Conservation (phyloP, 495 filamentous ascomycete genomes). For the Trichoderma asperelloides region DNA sequence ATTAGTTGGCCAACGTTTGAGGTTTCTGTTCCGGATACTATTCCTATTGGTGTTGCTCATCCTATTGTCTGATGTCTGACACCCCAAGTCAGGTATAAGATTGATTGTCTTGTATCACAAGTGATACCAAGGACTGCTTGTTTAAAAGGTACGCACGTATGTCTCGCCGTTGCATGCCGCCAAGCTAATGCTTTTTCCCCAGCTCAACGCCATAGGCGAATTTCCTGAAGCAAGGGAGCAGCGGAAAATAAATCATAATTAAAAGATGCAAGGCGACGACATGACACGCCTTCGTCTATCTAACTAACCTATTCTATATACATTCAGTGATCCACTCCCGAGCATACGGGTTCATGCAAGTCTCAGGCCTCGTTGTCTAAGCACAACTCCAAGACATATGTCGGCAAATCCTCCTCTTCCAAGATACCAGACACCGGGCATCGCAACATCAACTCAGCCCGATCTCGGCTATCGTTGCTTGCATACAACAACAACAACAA, state of each 20-base stretch:
- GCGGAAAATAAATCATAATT: too few relatives aligned
- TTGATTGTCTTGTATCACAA: too few relatives aligned
- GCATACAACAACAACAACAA: background rate
- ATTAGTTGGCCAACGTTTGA: background rate
- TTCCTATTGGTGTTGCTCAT: too few relatives aligned
- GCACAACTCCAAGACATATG: background rate
- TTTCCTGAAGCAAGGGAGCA: too few relatives aligned
- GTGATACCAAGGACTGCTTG: too few relatives aligned
- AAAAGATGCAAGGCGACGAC: too few relatives aligned
- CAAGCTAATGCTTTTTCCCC: too few relatives aligned
- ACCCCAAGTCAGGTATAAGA: too few relatives aligned
- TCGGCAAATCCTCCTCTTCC: background rate
- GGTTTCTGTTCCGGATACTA: background rate
- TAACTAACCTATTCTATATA: background rate
- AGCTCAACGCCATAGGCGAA: too few relatives aligned
- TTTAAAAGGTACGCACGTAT: too few relatives aligned
- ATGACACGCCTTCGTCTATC: background rate
- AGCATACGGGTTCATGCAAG: background rate
- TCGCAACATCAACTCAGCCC: background rate
- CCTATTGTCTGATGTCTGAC: too few relatives aligned
- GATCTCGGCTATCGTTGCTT: background rate
- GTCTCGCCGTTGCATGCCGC: too few relatives aligned
- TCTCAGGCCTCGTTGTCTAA: background rate
- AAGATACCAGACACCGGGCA: background rate
- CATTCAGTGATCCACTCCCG: background rate